Evolutionary conservation across 345 rosid species (phyloP).

Genomic region (Dipteronia sinensis): DNA sequence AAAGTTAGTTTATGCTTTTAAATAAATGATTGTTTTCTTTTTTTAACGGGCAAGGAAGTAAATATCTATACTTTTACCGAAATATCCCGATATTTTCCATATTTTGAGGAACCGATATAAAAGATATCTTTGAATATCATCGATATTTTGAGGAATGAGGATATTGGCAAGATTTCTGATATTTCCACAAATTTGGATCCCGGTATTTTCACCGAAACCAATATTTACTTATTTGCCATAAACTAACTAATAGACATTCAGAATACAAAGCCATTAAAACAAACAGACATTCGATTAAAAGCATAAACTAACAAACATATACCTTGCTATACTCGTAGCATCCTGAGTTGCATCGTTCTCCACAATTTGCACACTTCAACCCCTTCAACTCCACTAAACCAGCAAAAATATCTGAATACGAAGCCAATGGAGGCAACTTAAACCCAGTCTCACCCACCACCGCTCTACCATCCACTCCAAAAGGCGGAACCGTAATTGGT

Average conservation of each 20-base stretch:
- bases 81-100: too few relatives aligned
- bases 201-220: too few relatives aligned
- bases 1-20: too few relatives aligned
- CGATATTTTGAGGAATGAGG: too few relatives aligned
- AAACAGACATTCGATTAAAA: not conserved
- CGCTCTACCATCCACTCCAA: slow-evolving; percentile 17
- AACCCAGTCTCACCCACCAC: slow-evolving; percentile 31
- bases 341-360: slow-evolving; percentile 48
- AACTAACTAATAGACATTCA: not conserved
- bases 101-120: too few relatives aligned
- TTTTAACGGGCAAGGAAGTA: too few relatives aligned
- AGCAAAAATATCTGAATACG: slow-evolving; percentile 72
- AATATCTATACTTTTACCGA: too few relatives aligned
- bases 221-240: not conserved
- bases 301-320: not conserved
- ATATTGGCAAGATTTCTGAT: too few relatives aligned
- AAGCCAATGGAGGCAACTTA: slow-evolving; percentile 66
- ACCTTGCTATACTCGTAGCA: slow-evolving; percentile 66
- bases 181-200: too few relatives aligned
- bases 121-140: too few relatives aligned
- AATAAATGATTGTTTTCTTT: too few relatives aligned
- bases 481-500: slow-evolving; percentile 48
- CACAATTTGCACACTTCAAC: slow-evolving; percentile 55
- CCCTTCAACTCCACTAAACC: slow-evolving; percentile 38
- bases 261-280: not conserved